Conservation (phyloP, 2,329 filamentous ascomycete species). For the Niveomyces coronatus region DNA sequence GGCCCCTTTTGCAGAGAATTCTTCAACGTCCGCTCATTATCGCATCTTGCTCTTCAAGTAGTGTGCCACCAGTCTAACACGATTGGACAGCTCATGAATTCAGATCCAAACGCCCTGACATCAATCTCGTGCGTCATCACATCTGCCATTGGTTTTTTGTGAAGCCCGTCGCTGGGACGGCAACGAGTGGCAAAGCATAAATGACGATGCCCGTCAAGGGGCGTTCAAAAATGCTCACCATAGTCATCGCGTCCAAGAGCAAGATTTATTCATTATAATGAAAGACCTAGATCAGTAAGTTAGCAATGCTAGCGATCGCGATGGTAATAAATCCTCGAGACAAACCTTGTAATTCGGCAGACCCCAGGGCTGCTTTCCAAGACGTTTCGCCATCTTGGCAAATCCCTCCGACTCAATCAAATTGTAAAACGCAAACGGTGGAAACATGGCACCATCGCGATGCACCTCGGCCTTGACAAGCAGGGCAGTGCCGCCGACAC, state of each 20-base stretch:
- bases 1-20: no score
- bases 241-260: no score
- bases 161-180: no score
- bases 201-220: no score
- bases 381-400: conserved; percentile 84
- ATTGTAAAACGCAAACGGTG: conserved; percentile 90
- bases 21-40: no score
- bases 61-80: no score
- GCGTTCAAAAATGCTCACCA: conserved; percentile 2
- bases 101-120: no score
- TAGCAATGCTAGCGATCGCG: background rate
- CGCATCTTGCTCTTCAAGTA: no score
- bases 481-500: conserved; percentile 85
- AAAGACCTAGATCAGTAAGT: conserved; percentile 1
- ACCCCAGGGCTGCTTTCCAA: conserved; percentile 81
- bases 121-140: no score
- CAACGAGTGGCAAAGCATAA: no score
- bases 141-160: no score
- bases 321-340: conserved; percentile 11
- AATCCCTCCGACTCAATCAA: conserved; percentile 97
- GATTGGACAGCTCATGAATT: no score
- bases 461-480: conserved; percentile 96
- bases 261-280: conserved; percentile 10
- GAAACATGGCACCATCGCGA: conserved; percentile 97
- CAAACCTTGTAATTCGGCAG: conserved; percentile 92